These are phyloP conservation scores for Sherardia arvensis DNA, from an alignment of 257 asterid species.

Conservation along the genomic window DNA sequence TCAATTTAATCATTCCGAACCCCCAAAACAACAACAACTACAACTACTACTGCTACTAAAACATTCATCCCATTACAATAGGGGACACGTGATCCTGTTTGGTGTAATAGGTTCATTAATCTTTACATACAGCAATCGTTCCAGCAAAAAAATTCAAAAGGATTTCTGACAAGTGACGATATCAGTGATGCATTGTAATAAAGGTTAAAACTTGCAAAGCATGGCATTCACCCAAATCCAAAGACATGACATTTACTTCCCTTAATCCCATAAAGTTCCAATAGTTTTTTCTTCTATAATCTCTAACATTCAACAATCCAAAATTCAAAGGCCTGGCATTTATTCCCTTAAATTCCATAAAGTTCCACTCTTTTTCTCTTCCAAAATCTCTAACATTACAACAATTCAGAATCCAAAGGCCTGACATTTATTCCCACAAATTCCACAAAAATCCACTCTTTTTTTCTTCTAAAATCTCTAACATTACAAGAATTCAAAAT, in stretches of 20 bases:
- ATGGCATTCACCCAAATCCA: background rate
- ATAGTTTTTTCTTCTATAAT: background rate
- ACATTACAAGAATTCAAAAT: too few relatives aligned
- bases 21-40: background rate
- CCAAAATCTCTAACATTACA: background rate
- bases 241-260: too few relatives aligned
- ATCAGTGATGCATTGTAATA: background rate
- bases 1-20: background rate
- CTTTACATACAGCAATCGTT: background rate
- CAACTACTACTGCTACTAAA: background rate
- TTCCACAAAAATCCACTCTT: too few relatives aligned
- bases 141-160: background rate
- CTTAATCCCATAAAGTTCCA: too few relatives aligned
- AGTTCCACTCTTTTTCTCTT: background rate
- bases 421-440: too few relatives aligned
- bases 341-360: background rate
- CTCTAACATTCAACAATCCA: too few relatives aligned
- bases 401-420: background rate
- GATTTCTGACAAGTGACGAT: background rate
- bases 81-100: background rate
- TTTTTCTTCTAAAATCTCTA: background rate
- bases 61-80: background rate
- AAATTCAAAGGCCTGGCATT: background rate
- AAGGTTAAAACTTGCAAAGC: background rate
- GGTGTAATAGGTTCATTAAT: background rate